Evolutionary conservation across 2,329 filamentous ascomycete genomes (phyloP).

Genomic region (Calonectria hongkongensis): DNA sequence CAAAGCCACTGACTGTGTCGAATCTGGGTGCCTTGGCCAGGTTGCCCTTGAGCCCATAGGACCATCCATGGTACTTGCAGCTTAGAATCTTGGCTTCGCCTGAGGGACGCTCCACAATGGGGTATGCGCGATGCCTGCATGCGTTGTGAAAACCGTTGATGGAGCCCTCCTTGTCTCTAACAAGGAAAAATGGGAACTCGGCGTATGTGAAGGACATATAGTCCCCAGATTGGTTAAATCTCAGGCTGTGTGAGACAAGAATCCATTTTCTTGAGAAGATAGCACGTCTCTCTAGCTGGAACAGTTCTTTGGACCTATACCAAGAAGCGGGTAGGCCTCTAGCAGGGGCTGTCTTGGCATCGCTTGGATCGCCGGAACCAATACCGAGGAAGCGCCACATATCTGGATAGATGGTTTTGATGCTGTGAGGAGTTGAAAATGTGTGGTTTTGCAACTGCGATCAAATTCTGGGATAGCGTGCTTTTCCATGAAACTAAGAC

Average conservation of each 20-base stretch:
- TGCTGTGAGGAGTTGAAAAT: background rate
- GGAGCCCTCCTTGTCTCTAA: slow-evolving; percentile 67
- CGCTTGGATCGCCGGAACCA: slow-evolving; percentile 29
- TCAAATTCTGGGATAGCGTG: background rate
- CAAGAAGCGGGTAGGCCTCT: slow-evolving; percentile 68
- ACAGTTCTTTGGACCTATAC: slow-evolving; percentile 70
- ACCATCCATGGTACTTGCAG: slow-evolving; percentile 79
- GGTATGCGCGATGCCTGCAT: slow-evolving; percentile 76
- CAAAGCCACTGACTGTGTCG: slow-evolving; percentile 72
- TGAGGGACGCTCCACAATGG: slow-evolving; percentile 69
- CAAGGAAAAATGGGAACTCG: slow-evolving; percentile 72
- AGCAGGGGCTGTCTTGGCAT: slow-evolving; percentile 33
- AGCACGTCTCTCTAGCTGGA: slow-evolving; percentile 72
- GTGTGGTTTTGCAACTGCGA: background rate
- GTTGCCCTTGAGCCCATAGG: slow-evolving; percentile 74
- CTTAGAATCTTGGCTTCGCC: slow-evolving; percentile 71
- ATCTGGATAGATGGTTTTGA: background rate
- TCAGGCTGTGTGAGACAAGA: slow-evolving; percentile 70
- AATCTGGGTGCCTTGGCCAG: slow-evolving; percentile 77
- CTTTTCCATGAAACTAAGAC: slow-evolving; percentile 14
- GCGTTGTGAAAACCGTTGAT: slow-evolving; percentile 78
- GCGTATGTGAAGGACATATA: slow-evolving; percentile 74
- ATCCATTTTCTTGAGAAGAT: slow-evolving; percentile 75
- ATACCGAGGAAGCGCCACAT: slow-evolving; percentile 46
- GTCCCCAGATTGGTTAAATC: slow-evolving; percentile 70